Evolutionary conservation across 2,329 filamentous ascomycete species (phyloP), one percentile per base, ranked within the genome.

Genomic region (Curvularia sp.): DNA sequence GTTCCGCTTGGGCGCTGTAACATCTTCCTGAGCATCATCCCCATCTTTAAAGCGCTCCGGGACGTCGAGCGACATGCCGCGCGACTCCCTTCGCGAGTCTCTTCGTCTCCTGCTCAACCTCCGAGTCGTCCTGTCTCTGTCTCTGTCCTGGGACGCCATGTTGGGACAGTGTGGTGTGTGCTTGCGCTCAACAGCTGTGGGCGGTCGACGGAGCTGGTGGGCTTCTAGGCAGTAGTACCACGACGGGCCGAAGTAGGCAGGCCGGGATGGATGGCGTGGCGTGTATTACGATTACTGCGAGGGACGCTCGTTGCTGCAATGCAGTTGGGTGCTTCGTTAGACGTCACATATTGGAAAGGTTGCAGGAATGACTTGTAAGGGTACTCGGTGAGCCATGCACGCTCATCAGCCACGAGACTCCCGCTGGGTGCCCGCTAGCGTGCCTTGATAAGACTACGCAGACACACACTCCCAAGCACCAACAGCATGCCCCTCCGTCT

Each of bases 21-120:
- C 84, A 72, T 88, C 87, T 39, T 87, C 83, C 18, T 88, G 80
- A 5, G 81, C 83, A 75, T 88, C 86, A 60, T 85, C 83, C 30
- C 84, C 84, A 68, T 85, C 82, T 67, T 80, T 82, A 61, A 88
- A 81, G 55, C 82, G 82, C 55, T 87, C 84, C 28, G 86, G 86
- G 18, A 88, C 80, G 56, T 84, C 80, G 66, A 81, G 78, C 57
- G 84, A 83, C 49, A 75, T 63, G 35, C 69, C 67, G 31, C 68
- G 68, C 42, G 68, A 58, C 53, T 72, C 67, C 57, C 64, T 73
- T 47, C 65, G 64, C 10, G 67, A 64, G 18, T 71, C 69, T 56
- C 63, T 74, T 48, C 69, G 70, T 62, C 70, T 74, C 65, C 75
- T 77, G 24, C 66, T 74, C 56, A 77, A 57, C 51, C 70, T 75